phyloP scores from a whole-genome alignment of 2,329 filamentous ascomycete species.

The Botrytis byssoidea region DNA sequence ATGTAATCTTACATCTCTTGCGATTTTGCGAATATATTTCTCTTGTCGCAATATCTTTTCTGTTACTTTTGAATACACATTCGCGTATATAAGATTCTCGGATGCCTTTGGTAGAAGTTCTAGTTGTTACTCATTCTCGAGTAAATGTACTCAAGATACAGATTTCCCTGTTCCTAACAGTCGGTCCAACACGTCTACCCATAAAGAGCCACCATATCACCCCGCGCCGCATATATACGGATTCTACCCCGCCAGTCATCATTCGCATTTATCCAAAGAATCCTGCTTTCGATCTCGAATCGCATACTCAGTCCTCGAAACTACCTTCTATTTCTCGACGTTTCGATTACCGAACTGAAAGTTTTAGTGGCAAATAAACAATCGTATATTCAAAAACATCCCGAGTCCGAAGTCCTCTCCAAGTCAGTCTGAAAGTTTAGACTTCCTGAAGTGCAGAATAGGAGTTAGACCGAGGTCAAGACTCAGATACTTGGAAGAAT shows the following conservation, averaged over 20 bases:
- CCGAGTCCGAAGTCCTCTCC: background rate
- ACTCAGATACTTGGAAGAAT: background rate
- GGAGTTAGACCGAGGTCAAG: background rate
- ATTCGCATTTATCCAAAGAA: background rate
- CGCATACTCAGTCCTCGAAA: background rate
- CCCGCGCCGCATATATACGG: background rate
- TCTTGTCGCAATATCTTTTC: background rate
- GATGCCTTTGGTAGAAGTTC: background rate
- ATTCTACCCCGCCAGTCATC: slow-evolving; percentile 7
- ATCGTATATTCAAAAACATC: too few relatives aligned
- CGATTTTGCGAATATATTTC: background rate
- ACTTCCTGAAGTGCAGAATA: background rate
- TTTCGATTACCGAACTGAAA: background rate
- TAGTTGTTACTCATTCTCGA: background rate
- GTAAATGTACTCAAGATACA: background rate
- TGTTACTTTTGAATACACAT: background rate
- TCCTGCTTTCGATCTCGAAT: background rate
- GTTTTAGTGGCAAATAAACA: too few relatives aligned
- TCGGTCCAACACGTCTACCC: background rate
- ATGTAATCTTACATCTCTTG: background rate
- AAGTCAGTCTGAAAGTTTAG: background rate
- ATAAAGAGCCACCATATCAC: background rate
- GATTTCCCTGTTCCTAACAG: background rate
- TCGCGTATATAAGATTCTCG: too few relatives aligned
- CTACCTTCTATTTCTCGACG: background rate